Percentiles rank a stretch among this genome's conserved stretches.
Evolutionary conservation across 2,329 filamentous ascomycete genomes (phyloP).

Genomic region (Ceratocystis albifundus): DNA sequence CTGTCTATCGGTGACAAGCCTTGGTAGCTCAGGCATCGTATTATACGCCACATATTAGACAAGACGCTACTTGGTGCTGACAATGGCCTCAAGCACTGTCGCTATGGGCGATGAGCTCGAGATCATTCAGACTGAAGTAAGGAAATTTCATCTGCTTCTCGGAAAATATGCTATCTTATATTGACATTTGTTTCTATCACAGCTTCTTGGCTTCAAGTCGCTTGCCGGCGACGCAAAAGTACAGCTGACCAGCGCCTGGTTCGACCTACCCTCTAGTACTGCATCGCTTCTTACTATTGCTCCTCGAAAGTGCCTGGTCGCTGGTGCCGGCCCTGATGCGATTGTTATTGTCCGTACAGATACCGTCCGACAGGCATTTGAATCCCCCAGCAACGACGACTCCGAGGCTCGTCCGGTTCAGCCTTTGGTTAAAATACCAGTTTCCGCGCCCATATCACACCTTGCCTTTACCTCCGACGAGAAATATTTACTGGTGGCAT

Average conservation of each 20-base stretch:
- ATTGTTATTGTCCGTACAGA: constrained; percentile 68
- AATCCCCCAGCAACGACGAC: constrained; percentile 45
- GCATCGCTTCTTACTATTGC: constrained; percentile 78
- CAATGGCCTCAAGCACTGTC: constrained; percentile 21
- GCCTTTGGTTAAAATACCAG: constrained; percentile 59
- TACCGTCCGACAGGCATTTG: constrained; percentile 64
- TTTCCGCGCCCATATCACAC: constrained; percentile 71
- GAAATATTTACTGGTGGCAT: constrained; percentile 68
- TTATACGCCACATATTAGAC: neutral
- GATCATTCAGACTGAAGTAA: constrained; percentile 72
- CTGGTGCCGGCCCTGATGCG: constrained; percentile 72
- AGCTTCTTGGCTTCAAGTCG: constrained; percentile 70
- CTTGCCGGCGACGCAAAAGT: constrained; percentile 72
- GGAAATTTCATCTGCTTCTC: constrained; percentile 23
- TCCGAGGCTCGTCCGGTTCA: constrained; percentile 58
- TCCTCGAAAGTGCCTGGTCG: constrained; percentile 65
- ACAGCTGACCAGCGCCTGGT: constrained; percentile 69
- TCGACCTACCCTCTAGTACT: constrained; percentile 59
- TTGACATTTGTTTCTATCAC: constrained; percentile 17
- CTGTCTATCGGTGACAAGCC: neutral
- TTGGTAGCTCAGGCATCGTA: neutral
- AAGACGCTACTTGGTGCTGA: constrained; percentile 2
- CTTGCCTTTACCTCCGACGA: constrained; percentile 87
- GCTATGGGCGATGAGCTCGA: constrained; percentile 53
- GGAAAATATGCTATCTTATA: neutral